Conservation (phyloP, 176 grass and related monocot species). For the Avena eriantha region DNA sequence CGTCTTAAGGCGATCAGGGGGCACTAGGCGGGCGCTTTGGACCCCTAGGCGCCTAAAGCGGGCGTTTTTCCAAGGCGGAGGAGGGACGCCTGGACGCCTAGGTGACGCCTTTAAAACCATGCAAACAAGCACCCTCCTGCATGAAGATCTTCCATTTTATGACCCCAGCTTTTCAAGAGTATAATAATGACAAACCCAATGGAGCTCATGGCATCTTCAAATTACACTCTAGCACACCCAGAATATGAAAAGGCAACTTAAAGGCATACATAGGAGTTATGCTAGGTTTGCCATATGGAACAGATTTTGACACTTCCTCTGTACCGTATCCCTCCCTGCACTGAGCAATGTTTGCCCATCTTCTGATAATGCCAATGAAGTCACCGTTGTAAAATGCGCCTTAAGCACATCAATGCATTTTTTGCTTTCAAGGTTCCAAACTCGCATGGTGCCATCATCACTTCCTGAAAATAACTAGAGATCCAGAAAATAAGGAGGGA, state of each 20-base stretch:
- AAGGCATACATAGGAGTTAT: slow-evolving; percentile 22
- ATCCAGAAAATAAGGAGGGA: slow-evolving; percentile 42
- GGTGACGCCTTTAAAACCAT: too few relatives aligned
- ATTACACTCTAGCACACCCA: slow-evolving; percentile 13
- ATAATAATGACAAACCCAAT: slow-evolving; percentile 25
- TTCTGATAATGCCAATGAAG: slow-evolving; percentile 81
- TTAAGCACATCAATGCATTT: slow-evolving; percentile 75
- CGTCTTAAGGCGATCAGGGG: too few relatives aligned
- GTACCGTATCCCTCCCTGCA: slow-evolving; percentile 86
- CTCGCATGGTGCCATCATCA: slow-evolving; percentile 72
- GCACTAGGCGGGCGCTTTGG: too few relatives aligned
- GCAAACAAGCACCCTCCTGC: neutral
- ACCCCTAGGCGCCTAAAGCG: too few relatives aligned
- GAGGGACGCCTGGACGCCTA: too few relatives aligned
- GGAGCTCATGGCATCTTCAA: slow-evolving; percentile 11
- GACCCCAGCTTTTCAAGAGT: neutral
- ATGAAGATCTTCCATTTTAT: neutral
- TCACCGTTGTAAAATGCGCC: slow-evolving; percentile 83
- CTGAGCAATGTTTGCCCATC: slow-evolving; percentile 85
- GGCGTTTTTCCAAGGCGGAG: too few relatives aligned
- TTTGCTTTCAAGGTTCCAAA: slow-evolving; percentile 93
- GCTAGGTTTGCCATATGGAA: neutral
- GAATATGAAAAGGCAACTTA: slow-evolving; percentile 5
- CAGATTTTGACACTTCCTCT: neutral
- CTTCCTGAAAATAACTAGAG: slow-evolving; percentile 87